These are phyloP conservation scores for Starmerella powellii DNA, from an alignment of 805 yeast genomes.

Conservation along the genomic window DNA sequence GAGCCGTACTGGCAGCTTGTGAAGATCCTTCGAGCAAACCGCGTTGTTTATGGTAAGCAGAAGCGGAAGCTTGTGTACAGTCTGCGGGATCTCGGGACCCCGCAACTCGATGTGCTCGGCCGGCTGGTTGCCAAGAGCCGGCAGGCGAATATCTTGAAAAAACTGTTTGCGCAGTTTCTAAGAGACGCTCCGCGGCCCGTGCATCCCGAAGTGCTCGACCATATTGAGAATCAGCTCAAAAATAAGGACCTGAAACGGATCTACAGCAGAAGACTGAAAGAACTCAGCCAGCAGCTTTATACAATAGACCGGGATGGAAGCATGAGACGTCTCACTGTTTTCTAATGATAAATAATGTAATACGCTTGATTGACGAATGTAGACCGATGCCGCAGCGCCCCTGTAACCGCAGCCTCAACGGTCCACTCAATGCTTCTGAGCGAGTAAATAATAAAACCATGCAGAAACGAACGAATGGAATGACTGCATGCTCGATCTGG, in stretches of 20 bases:
- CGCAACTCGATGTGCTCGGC: conserved; percentile 7
- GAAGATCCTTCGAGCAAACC: conserved; percentile 1
- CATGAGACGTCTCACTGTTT: neutral
- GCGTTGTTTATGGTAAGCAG: conserved; percentile 3
- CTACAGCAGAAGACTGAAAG: conserved; percentile 3
- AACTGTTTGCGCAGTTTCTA: conserved; percentile 4
- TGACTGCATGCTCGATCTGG: too few species aligned
- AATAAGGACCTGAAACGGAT: neutral
- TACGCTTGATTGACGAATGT: too few species aligned
- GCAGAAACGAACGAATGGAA: too few species aligned
- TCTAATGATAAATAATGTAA: neutral
- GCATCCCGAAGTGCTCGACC: conserved; percentile 8
- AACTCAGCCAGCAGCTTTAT: neutral
- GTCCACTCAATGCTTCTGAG: too few species aligned
- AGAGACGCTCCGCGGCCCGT: conserved; percentile 13
- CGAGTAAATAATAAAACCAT: too few species aligned
- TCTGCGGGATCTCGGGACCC: conserved; percentile 2
- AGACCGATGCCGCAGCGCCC: too few species aligned
- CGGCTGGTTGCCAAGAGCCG: conserved; percentile 4
- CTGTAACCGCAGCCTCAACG: too few species aligned
- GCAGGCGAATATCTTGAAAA: conserved; percentile 9
- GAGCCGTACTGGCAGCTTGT: conserved; percentile 12
- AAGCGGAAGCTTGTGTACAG: conserved; percentile 6
- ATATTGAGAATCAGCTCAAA: neutral
- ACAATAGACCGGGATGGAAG: conserved; percentile 5